Percentiles rank a stretch among this genome's conserved stretches.
phyloP scores from a whole-genome alignment of 2,329 filamentous ascomycete species.

The Fusarium xylarioides region DNA sequence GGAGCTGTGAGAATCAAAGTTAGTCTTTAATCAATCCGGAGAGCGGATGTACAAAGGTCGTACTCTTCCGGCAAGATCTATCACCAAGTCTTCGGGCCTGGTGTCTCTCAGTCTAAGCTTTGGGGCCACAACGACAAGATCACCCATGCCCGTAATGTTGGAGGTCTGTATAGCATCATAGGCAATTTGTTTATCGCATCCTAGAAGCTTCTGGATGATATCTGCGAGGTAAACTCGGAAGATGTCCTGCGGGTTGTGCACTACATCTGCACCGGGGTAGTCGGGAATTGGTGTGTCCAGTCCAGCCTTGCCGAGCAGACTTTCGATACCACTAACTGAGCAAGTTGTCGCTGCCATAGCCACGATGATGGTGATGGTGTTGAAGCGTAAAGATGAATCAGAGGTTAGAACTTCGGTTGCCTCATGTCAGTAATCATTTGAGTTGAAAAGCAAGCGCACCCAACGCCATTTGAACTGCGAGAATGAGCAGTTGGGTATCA shows the following conservation, averaged over 20 bases:
- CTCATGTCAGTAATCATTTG: not conserved
- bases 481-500: not conserved
- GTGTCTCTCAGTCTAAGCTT: constrained; percentile 30
- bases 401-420: too few species aligned
- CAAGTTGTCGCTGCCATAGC: constrained; percentile 40
- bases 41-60: too few species aligned
- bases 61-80: too few species aligned
- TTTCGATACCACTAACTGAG: constrained; percentile 30
- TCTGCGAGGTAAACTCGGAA: constrained; percentile 41
- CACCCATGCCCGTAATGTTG: constrained; percentile 38
- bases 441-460: not conserved
- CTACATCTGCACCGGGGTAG: constrained; percentile 32
- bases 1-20: too few species aligned
- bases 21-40: too few species aligned
- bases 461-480: not conserved
- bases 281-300: constrained; percentile 37
- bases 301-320: constrained; percentile 32
- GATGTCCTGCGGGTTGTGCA: constrained; percentile 41
- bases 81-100: constrained; percentile 22
- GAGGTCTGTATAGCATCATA: constrained; percentile 43
- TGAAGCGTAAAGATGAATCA: not conserved
- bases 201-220: constrained; percentile 26
- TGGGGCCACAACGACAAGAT: constrained; percentile 40
- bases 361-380: not conserved
- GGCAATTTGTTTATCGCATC: constrained; percentile 33